Percentiles rank a stretch among this genome's conserved stretches.
Evolutionary conservation across 306 rosid genomes (phyloP).

Genomic region (Senna siamea): DNA sequence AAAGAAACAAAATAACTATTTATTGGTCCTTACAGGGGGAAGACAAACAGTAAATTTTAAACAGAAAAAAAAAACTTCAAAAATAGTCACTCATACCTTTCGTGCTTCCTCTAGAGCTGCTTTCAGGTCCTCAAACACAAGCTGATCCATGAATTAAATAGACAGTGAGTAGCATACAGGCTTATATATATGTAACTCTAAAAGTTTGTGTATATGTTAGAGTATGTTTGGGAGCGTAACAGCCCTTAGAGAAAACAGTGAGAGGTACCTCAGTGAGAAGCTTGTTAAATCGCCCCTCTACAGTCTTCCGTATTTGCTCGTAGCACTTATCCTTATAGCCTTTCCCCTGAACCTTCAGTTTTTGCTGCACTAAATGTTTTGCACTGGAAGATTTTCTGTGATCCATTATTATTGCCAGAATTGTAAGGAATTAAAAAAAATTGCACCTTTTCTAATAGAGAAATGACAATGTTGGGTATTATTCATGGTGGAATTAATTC

Average conservation of each 20-base stretch:
- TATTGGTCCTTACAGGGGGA: no score
- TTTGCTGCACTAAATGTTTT: conserved; percentile 72
- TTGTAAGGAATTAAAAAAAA: conserved; percentile 3
- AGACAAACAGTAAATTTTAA: no score
- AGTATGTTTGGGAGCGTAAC: no score
- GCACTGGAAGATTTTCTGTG: conserved; percentile 66
- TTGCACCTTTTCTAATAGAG: neutral
- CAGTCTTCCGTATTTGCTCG: conserved; percentile 91
- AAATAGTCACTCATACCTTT: conserved; percentile 55
- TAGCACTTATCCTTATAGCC: conserved; percentile 94
- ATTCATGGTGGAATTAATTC: no score
- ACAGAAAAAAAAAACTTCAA: no score
- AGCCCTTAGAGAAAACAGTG: no score
- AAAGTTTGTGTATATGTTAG: no score
- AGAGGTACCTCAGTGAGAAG: conserved; percentile 79
- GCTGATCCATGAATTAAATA: conserved; percentile 64
- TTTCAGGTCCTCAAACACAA: conserved; percentile 83
- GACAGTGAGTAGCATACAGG: conserved; percentile 36
- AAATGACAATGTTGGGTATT: conserved; percentile 22
- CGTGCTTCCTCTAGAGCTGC: conserved; percentile 97
- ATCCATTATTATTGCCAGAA: conserved; percentile 36
- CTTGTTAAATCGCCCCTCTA: conserved; percentile 80
- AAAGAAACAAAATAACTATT: no score
- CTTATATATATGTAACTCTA: no score
- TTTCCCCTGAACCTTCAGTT: conserved; percentile 82